These are phyloP conservation scores for Flagelloscypha sp. DNA, from an alignment of 768 basidiomycete genomes.

Conservation along the genomic window DNA sequence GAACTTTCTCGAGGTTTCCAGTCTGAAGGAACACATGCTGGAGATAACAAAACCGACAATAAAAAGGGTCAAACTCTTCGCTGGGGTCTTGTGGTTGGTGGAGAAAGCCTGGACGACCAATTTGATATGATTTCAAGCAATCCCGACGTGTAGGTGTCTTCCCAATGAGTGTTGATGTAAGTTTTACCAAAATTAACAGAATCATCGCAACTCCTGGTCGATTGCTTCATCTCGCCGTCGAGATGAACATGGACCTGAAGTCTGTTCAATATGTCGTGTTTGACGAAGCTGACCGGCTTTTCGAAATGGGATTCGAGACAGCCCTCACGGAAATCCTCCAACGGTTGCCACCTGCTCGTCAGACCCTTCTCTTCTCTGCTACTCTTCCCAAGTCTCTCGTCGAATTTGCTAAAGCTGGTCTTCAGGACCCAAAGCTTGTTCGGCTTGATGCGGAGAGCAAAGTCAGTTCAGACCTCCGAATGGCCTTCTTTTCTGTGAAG, in stretches of 20 bases:
- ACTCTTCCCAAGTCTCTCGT: slow-evolving; percentile 93
- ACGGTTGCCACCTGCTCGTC: slow-evolving; percentile 78
- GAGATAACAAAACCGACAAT: slow-evolving; percentile 52
- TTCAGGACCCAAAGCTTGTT: slow-evolving; percentile 88
- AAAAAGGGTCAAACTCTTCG: slow-evolving; percentile 57
- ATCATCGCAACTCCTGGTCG: slow-evolving; percentile 98
- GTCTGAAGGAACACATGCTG: slow-evolving; percentile 57
- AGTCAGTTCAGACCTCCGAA: slow-evolving; percentile 86
- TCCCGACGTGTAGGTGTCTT: slow-evolving; percentile 78
- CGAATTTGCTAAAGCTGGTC: slow-evolving; percentile 96
- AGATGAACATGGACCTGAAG: slow-evolving; percentile 90
- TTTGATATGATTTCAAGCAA: slow-evolving; percentile 92
- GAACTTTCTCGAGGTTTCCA: slow-evolving; percentile 83
- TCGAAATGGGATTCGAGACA: slow-evolving; percentile 96
- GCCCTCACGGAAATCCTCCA: slow-evolving; percentile 87
- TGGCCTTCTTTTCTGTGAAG: slow-evolving; percentile 92
- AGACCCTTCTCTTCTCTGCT: slow-evolving; percentile 93
- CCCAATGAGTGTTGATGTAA: slow-evolving; percentile 6
- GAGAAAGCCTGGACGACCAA: slow-evolving; percentile 92
- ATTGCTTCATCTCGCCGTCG: slow-evolving; percentile 89
- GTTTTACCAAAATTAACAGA: slow-evolving; percentile 30
- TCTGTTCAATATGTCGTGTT: slow-evolving; percentile 88
- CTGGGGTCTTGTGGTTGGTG: slow-evolving; percentile 95
- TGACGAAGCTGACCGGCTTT: slow-evolving; percentile 96
- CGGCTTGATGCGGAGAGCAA: slow-evolving; percentile 96